Percentiles rank a stretch among this genome's conserved stretches.
phyloP scores from a whole-genome alignment of 352 stramenopile genomes.

The Pseudoperonospora humuli region DNA sequence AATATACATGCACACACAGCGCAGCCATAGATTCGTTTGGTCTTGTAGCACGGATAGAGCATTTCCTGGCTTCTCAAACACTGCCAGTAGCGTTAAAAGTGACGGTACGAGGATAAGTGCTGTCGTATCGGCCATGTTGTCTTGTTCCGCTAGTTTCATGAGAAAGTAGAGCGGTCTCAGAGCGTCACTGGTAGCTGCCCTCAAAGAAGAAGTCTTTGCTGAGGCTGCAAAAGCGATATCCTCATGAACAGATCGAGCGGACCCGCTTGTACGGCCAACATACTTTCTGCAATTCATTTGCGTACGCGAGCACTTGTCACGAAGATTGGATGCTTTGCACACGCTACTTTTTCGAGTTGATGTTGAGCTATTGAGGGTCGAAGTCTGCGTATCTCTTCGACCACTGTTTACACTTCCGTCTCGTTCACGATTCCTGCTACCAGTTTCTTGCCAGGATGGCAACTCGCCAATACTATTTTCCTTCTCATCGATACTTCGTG shows the following conservation, averaged over 20 bases:
- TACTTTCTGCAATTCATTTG: slow-evolving; percentile 27
- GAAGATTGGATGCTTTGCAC: slow-evolving; percentile 10
- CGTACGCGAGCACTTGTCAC: slow-evolving; percentile 21
- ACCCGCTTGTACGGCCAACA: slow-evolving; percentile 3
- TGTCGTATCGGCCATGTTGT: slow-evolving; percentile 85
- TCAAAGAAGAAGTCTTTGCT: neutral
- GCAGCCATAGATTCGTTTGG: slow-evolving; percentile 75
- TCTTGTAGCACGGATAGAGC: slow-evolving; percentile 54
- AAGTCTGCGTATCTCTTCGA: slow-evolving; percentile 15
- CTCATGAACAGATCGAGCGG: slow-evolving; percentile 2
- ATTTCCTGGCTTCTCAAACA: slow-evolving; percentile 65
- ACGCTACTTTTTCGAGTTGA: slow-evolving; percentile 8
- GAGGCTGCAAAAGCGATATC: slow-evolving; percentile 1
- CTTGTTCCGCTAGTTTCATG: slow-evolving; percentile 84
- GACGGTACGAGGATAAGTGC: slow-evolving; percentile 80
- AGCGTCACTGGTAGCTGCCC: slow-evolving; percentile 24
- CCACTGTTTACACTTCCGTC: slow-evolving; percentile 9
- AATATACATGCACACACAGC: slow-evolving; percentile 80
- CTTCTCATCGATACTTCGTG: slow-evolving; percentile 17
- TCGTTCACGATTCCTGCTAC: slow-evolving; percentile 25
- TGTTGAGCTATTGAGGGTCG: slow-evolving; percentile 10
- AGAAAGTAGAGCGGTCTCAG: slow-evolving; percentile 75
- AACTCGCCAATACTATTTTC: slow-evolving; percentile 9
- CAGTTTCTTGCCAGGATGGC: slow-evolving; percentile 21
- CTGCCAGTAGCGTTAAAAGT: slow-evolving; percentile 60